phyloP scores from a whole-genome alignment of 202 grass and related monocot species.

The Schoenoplectus triqueter region DNA sequence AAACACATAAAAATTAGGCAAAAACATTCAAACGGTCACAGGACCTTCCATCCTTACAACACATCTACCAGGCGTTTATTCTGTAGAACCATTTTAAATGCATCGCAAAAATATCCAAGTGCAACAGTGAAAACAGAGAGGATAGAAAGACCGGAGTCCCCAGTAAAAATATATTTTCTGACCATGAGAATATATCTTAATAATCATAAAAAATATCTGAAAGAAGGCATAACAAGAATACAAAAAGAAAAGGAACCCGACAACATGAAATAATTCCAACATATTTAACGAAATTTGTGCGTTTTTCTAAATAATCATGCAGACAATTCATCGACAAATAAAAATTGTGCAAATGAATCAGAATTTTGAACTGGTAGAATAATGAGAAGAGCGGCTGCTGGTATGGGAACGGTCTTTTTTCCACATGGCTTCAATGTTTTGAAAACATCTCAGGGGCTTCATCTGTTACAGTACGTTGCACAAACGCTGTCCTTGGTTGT shows the following conservation, averaged over 20 bases:
- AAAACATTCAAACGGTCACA: too few relatives aligned
- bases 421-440: slow-evolving; percentile 73
- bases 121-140: neutral
- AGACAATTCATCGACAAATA: neutral
- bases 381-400: slow-evolving; percentile 66
- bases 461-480: slow-evolving; percentile 52
- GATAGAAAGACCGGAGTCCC: neutral
- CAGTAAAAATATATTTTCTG: neutral
- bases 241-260: neutral
- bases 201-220: slow-evolving; percentile 2
- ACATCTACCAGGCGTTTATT: too few relatives aligned
- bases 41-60: too few relatives aligned
- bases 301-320: neutral
- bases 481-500: slow-evolving; percentile 37
- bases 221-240: neutral
- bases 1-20: too few relatives aligned
- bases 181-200: neutral
- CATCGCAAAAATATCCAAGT: neutral
- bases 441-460: slow-evolving; percentile 72
- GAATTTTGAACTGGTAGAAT: slow-evolving; percentile 40
- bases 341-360: neutral
- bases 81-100: neutral
- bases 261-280: neutral
- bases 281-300: slow-evolving; percentile 19
- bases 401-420: slow-evolving; percentile 67